phyloP scores from a whole-genome alignment of 768 basidiomycete species.

The Kwoniella dendrophila region DNA sequence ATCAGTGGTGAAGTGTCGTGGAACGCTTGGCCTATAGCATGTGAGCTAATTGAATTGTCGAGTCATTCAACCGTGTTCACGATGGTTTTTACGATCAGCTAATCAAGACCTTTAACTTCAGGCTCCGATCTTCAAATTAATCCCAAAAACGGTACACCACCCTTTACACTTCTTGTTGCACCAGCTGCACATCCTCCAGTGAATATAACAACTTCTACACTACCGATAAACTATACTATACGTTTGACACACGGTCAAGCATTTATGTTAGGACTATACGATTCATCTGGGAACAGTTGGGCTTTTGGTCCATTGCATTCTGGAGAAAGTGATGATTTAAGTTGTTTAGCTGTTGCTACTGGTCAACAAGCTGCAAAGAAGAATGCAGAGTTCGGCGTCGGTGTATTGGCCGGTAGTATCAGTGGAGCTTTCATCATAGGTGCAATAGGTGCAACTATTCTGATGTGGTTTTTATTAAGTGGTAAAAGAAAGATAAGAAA shows the following conservation, averaged over 20 bases:
- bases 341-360: conserved; percentile 33
- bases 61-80: too few relatives aligned
- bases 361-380: conserved; percentile 20
- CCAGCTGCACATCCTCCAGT: conserved; percentile 45
- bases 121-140: conserved; percentile 44
- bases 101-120: neutral
- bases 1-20: conserved; percentile 23
- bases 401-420: conserved; percentile 28
- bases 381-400: neutral
- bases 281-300: conserved; percentile 36
- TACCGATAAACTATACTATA: conserved; percentile 43
- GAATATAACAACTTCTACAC: conserved; percentile 37
- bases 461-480: conserved; percentile 21
- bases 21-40: conserved; percentile 44
- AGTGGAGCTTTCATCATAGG: conserved; percentile 33
- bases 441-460: conserved; percentile 17
- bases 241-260: conserved; percentile 45
- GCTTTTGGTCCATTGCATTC: conserved; percentile 44
- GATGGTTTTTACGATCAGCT: conserved; percentile 4
- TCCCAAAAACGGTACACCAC: conserved; percentile 41
- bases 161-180: conserved; percentile 42
- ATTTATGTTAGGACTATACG: conserved; percentile 41
- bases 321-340: conserved; percentile 25
- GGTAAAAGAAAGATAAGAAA: neutral
- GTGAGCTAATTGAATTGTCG: conserved; percentile 25